A percentile compares a stretch with the other conserved stretches of the same genome.
Conservation (phyloP, 1,284 basidiomycete species). For the Tilletiopsis washingtonensis region DNA sequence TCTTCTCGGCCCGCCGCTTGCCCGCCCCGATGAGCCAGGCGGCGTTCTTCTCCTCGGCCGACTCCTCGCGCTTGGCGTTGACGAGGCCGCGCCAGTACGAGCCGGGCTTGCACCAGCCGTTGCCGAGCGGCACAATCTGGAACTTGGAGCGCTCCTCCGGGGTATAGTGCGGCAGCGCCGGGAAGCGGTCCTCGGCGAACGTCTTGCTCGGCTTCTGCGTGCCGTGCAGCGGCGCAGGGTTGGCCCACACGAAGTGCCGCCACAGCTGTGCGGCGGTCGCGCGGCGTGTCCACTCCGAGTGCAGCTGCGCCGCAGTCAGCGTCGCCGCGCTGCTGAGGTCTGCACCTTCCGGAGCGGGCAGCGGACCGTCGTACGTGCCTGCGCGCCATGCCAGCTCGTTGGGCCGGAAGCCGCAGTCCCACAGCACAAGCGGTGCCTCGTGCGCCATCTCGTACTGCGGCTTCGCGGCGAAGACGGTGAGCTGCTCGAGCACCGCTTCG, state of each 20-base stretch:
- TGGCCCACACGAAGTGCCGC: constrained; percentile 35
- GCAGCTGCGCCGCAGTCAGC: constrained; percentile 4
- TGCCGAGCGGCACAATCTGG: constrained; percentile 17
- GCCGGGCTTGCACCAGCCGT: constrained; percentile 13
- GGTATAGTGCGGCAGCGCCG: background rate
- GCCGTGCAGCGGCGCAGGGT: background rate
- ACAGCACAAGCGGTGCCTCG: constrained; percentile 79
- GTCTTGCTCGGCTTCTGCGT: constrained; percentile 2
- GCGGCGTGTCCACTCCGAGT: constrained; percentile 20
- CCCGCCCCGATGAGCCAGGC: constrained; percentile 19
- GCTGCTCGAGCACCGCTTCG: background rate
- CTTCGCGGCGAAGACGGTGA: constrained; percentile 51
- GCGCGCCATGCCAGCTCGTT: constrained; percentile 67
- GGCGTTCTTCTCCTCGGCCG: constrained; percentile 14
- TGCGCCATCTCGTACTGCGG: constrained; percentile 91
- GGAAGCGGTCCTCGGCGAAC: constrained; percentile 6
- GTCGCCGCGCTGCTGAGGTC: background rate
- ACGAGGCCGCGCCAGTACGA: constrained; percentile 10
- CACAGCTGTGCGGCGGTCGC: constrained; percentile 27
- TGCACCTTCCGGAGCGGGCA: constrained; percentile 1
- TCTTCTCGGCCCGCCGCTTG: constrained; percentile 11
- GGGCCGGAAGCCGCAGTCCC: constrained; percentile 74
- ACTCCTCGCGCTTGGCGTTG: constrained; percentile 14
- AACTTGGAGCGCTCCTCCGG: background rate
- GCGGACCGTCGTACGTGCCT: constrained; percentile 51